phyloP scores from a whole-genome alignment of 176 grass and related monocot species.

The Ananas comosus region DNA sequence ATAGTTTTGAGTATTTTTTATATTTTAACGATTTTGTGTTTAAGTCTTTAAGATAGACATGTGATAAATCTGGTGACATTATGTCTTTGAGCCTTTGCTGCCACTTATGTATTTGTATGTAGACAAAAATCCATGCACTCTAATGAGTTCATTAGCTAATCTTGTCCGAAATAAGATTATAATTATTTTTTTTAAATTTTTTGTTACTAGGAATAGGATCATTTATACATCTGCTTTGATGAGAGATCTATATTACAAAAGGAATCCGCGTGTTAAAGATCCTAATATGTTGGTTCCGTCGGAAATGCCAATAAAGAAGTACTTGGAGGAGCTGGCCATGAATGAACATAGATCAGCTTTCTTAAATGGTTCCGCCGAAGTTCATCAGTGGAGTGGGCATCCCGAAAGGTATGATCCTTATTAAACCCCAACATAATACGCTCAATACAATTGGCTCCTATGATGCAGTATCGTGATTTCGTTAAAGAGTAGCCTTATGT shows the following conservation, averaged over 20 bases:
- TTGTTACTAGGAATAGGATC: constrained; percentile 43
- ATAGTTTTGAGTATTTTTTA: not conserved
- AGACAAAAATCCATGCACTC: not conserved
- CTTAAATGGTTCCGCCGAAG: constrained; percentile 32
- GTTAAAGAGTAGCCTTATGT: no score
- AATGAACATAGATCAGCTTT: constrained; percentile 52
- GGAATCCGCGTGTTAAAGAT: constrained; percentile 37
- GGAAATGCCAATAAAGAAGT: constrained; percentile 30
- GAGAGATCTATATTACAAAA: constrained; percentile 75
- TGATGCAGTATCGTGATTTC: no score
- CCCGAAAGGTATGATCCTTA: constrained; percentile 29
- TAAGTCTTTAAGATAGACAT: not conserved
- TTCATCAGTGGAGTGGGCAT: constrained; percentile 75
- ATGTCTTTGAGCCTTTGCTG: no score
- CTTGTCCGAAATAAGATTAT: not conserved
- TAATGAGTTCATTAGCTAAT: not conserved
- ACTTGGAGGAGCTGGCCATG: constrained; percentile 52
- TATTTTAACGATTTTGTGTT: not conserved
- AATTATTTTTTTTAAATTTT: not conserved
- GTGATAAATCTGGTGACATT: not conserved
- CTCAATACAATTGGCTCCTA: no score
- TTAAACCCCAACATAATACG: no score
- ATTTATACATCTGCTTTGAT: constrained; percentile 46
- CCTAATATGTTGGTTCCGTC: constrained; percentile 16
- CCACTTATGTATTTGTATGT: no score